Conservation (phyloP, 257 asterid species). For the Solanum arcanum region DNA sequence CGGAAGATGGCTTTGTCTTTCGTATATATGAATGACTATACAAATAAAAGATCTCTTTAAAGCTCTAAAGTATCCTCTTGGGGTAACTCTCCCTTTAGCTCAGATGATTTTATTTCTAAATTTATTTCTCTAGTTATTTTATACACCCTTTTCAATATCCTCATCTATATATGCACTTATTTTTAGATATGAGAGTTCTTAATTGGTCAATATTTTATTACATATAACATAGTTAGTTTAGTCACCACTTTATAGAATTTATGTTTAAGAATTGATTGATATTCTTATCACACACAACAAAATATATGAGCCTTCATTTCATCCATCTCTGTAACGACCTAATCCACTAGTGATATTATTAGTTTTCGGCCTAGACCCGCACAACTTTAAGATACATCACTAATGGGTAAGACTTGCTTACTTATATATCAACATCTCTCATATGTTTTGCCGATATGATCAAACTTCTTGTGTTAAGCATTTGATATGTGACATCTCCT, state of each 20-base stretch:
- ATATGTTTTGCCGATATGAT: background rate
- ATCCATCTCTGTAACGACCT: background rate
- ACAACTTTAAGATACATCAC: background rate
- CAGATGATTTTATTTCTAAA: background rate
- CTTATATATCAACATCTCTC: background rate
- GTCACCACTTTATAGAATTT: background rate
- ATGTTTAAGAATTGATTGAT: background rate
- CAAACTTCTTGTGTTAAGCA: background rate
- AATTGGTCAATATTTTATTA: background rate
- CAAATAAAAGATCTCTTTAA: no score
- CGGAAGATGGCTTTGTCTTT: background rate
- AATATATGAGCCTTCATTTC: background rate
- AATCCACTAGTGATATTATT: background rate
- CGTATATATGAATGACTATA: background rate
- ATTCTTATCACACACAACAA: background rate
- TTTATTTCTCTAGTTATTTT: background rate
- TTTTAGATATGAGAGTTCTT: background rate
- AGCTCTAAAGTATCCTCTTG: no score
- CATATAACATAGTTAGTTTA: background rate
- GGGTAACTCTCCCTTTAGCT: background rate
- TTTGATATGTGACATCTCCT: background rate
- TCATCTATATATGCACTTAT: background rate
- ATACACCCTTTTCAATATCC: background rate
- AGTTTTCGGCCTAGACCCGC: background rate
- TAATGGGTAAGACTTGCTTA: no score